Evolutionary conservation across 495 filamentous ascomycete species (phyloP).

Genomic region (Penicillium simplicissimum): DNA sequence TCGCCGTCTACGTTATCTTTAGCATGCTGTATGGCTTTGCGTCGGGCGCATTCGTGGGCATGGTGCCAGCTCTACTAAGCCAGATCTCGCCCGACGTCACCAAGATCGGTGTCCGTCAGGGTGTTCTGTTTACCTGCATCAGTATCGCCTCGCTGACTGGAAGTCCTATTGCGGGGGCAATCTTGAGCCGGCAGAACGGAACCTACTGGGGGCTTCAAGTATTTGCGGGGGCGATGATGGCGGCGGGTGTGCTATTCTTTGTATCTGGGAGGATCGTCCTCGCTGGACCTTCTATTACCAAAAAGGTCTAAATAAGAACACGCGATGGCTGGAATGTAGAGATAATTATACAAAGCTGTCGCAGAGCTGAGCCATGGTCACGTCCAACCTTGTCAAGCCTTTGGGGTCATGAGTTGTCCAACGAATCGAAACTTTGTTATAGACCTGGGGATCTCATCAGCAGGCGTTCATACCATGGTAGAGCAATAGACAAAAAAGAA

Average conservation of each 20-base stretch:
- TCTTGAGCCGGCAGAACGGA: not conserved
- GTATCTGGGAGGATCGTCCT: not conserved
- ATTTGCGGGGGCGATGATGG: not conserved
- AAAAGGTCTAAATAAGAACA: not conserved
- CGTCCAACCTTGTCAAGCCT: no score
- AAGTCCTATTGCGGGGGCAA: not conserved
- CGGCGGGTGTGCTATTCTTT: not conserved
- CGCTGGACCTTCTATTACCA: not conserved
- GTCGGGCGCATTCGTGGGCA: not conserved
- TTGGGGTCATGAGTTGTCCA: no score
- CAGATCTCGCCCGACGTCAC: not conserved
- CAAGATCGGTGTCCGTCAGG: not conserved
- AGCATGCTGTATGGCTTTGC: not conserved
- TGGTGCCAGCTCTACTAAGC: not conserved
- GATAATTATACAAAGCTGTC: not conserved
- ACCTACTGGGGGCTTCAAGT: not conserved
- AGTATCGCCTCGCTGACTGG: not conserved
- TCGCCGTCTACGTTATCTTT: not conserved
- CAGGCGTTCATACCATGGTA: no score
- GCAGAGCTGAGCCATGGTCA: not conserved
- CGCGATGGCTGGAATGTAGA: not conserved
- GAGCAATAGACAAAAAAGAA: no score
- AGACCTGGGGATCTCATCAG: no score
- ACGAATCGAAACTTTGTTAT: no score
- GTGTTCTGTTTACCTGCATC: not conserved